Conservation (phyloP, 306 rosid genomes). For the Prunus fruticosa region DNA sequence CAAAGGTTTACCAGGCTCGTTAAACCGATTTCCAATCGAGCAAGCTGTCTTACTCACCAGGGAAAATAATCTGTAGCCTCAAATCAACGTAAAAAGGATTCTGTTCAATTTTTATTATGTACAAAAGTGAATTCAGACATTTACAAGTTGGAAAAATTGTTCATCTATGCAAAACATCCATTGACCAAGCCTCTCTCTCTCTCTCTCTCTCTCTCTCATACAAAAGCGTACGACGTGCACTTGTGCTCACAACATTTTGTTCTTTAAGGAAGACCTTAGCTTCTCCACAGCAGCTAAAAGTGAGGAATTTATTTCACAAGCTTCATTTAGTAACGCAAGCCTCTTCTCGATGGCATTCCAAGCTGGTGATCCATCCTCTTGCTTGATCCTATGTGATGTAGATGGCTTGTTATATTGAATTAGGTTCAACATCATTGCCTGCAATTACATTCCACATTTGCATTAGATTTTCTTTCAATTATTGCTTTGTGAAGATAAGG, state of each 20-base stretch:
- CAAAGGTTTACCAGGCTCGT: too few relatives aligned
- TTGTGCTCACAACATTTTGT: slow-evolving; percentile 18
- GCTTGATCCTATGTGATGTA: slow-evolving; percentile 11
- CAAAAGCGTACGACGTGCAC: too few relatives aligned
- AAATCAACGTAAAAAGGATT: not conserved
- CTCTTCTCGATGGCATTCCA: slow-evolving; percentile 47
- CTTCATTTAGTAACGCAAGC: slow-evolving; percentile 54
- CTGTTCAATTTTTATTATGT: not conserved
- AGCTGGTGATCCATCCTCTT: slow-evolving; percentile 16
- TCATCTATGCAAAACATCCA: not conserved
- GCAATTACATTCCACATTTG: slow-evolving; percentile 22
- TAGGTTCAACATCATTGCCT: slow-evolving; percentile 75
- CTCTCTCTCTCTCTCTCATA: too few relatives aligned
- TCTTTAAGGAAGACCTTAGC: slow-evolving; percentile 40
- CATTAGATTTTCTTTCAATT: not conserved
- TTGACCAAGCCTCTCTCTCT: not conserved
- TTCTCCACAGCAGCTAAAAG: slow-evolving; percentile 55
- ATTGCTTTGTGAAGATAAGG: not conserved
- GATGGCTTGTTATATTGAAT: slow-evolving; percentile 41
- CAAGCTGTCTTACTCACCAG: not conserved
- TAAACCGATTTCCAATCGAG: not conserved
- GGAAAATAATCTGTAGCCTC: too few relatives aligned
- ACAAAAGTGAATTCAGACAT: not conserved
- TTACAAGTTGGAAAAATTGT: not conserved
- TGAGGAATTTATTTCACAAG: slow-evolving; percentile 75